Evolutionary conservation across 75 land plant genomes (phyloP), one percentile per base, ranked within the genome.

Genomic region (Cryptomeria japonica): DNA sequence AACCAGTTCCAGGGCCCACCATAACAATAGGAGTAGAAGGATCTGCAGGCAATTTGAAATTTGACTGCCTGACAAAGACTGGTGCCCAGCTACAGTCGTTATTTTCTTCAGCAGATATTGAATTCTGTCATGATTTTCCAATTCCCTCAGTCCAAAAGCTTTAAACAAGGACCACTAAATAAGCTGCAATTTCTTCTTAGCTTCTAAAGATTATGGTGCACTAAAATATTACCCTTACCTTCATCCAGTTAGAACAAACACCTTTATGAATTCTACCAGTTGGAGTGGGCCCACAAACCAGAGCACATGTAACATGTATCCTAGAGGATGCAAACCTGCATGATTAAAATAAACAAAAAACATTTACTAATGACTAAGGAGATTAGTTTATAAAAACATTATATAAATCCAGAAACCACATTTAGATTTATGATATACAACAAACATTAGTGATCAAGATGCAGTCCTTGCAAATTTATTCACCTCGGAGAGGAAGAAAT

Each of bases 161-260:
- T 9, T 86, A 49, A 25, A 38, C 76, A 75, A 75, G 12, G 15
- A 13, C 84, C 84, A 82, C 47, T 82, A 82, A 31, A 44, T 41
- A 28, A 82, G 84, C 84, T 25, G 32, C 32, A 82, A 82, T n/a
- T 32, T 44, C 4, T 46, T 82, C 47, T 82, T 46, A 82, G 19
- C 83, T 56, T 22, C 31, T 49, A 70, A 47, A 31, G 58, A 19
- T 18, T n/a, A 84, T 44, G 56, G 37, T 12, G 37, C 9, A 31
- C 34, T 80, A 13, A 80, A 34, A 11, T 32, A 28, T 25, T 32
- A 25, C 83, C 56, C 84, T 56, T 92, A 96, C 99, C 96, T 98
- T 98, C 99, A 98, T 98, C 99, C 99, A 98, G 53, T 97, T 97
- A 14, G 99, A 98, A 87, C 97, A 97, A 11, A 98, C 92, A 82